Percentiles rank a stretch among this genome's conserved stretches.
Evolutionary conservation across 176 grass and related monocot genomes (phyloP).

Genomic region (Oryza brachyantha): DNA sequence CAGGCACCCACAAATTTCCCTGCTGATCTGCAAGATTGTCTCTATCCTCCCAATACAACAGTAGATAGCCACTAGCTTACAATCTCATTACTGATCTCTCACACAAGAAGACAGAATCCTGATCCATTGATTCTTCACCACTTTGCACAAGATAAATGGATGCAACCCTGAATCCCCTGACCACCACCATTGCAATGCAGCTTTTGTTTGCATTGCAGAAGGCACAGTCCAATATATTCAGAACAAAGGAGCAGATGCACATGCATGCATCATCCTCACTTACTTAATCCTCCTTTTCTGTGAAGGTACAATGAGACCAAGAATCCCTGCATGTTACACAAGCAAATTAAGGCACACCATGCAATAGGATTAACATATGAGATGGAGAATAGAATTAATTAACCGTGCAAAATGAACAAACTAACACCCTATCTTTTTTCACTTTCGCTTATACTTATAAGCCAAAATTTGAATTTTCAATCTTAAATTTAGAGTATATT

Average conservation of each 20-base stretch:
- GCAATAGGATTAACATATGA: not conserved
- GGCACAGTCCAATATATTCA: not conserved
- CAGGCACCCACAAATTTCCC: not conserved
- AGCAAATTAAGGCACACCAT: not conserved
- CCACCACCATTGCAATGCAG: not conserved
- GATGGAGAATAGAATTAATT: not conserved
- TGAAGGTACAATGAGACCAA: not conserved
- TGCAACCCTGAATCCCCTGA: not conserved
- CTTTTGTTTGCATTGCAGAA: not conserved
- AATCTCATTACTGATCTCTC: not conserved
- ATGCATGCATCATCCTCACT: not conserved
- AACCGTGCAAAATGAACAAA: not conserved
- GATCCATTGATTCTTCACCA: not conserved
- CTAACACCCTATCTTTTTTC: too few species aligned
- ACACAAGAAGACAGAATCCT: not conserved
- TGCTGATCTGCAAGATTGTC: not conserved
- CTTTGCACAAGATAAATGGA: not conserved
- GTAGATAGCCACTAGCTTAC: constrained; percentile 1
- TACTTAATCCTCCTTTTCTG: not conserved
- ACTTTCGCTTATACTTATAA: too few species aligned
- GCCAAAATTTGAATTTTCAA: too few species aligned
- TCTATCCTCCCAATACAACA: constrained; percentile 14
- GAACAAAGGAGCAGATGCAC: not conserved
- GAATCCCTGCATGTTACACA: constrained; percentile 10
- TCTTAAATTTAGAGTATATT: too few species aligned